A percentile compares a stretch with the other conserved stretches of the same genome.
phyloP scores from a whole-genome alignment of 371 early-diverging fungal species.

The Batkoa obscura region DNA sequence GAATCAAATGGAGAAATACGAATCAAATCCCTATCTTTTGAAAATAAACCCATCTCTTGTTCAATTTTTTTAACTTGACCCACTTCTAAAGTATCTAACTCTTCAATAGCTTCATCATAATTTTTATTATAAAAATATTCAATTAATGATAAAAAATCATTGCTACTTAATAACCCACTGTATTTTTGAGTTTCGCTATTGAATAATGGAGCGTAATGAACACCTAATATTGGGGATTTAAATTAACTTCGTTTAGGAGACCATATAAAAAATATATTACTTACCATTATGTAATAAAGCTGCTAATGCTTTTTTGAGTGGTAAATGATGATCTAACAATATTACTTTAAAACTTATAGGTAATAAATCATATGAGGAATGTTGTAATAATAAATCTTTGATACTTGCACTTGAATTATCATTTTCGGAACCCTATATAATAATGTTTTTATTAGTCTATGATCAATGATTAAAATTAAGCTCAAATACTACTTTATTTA shows the following conservation, averaged over 20 bases:
- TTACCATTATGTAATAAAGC: constrained; percentile 82
- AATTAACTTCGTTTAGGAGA: no score
- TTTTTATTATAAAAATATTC: constrained; percentile 69
- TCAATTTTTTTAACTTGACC: constrained; percentile 38
- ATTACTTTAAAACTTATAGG: constrained; percentile 78
- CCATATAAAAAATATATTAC: neutral
- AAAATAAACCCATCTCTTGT: no score
- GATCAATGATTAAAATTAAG: no score
- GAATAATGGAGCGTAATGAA: constrained; percentile 86
- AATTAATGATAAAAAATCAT: constrained; percentile 82
- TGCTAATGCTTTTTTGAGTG: constrained; percentile 80
- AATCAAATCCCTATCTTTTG: constrained; percentile 35
- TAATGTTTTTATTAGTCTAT: no score
- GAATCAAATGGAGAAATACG: constrained; percentile 47
- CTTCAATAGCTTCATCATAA: constrained; percentile 59
- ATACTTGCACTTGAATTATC: no score
- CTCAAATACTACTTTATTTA: no score
- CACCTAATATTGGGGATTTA: constrained; percentile 43
- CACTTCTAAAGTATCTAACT: constrained; percentile 67
- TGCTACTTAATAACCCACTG: constrained; percentile 82
- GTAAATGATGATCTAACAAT: constrained; percentile 72
- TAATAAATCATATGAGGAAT: constrained; percentile 71
- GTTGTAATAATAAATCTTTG: no score
- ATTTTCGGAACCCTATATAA: no score
- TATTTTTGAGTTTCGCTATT: constrained; percentile 55